A percentile compares a stretch with the other conserved stretches of the same genome.
phyloP scores from a whole-genome alignment of 2,329 filamentous ascomycete species.

The Dactylellina cionopaga region DNA sequence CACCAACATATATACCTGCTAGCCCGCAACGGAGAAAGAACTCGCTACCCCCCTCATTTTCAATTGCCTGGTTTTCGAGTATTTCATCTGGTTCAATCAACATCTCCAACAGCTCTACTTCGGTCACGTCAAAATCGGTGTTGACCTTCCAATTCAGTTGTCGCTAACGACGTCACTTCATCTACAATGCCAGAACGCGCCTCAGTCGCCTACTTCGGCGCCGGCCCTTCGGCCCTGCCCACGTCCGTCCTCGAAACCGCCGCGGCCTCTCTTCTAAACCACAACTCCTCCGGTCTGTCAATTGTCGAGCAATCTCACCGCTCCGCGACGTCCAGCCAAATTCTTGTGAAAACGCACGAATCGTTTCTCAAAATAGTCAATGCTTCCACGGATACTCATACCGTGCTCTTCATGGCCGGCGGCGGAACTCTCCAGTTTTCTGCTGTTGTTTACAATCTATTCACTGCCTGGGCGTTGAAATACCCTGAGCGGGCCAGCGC shows the following conservation, averaged over 20 bases:
- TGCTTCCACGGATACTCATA: constrained; percentile 81
- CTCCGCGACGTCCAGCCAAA: constrained; percentile 78
- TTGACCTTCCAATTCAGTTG: background rate
- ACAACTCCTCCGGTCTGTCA: constrained; percentile 80
- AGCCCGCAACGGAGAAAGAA: too few species aligned
- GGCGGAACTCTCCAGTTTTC: constrained; percentile 89
- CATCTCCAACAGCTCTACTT: background rate
- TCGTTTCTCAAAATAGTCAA: constrained; percentile 75
- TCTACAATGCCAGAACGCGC: constrained; percentile 75
- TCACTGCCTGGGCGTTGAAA: constrained; percentile 78
- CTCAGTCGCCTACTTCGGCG: constrained; percentile 86
- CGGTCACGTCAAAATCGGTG: background rate
- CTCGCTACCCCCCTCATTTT: too few species aligned
- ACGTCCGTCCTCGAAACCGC: constrained; percentile 81
- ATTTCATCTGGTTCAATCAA: background rate
- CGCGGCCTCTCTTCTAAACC: constrained; percentile 81
- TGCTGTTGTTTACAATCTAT: constrained; percentile 83
- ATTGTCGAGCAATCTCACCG: constrained; percentile 92
- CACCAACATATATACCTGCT: too few species aligned
- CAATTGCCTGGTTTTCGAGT: constrained; percentile 15
- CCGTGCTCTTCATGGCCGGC: constrained; percentile 86
- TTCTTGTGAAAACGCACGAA: constrained; percentile 81
- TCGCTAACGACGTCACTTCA: background rate
- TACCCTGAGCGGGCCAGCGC: constrained; percentile 73
- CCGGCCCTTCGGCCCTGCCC: constrained; percentile 86